A percentile compares a stretch with the other conserved stretches of the same genome.
phyloP scores from a whole-genome alignment of 2,329 filamentous ascomycete genomes.

The Aaosphaeria arxii region DNA sequence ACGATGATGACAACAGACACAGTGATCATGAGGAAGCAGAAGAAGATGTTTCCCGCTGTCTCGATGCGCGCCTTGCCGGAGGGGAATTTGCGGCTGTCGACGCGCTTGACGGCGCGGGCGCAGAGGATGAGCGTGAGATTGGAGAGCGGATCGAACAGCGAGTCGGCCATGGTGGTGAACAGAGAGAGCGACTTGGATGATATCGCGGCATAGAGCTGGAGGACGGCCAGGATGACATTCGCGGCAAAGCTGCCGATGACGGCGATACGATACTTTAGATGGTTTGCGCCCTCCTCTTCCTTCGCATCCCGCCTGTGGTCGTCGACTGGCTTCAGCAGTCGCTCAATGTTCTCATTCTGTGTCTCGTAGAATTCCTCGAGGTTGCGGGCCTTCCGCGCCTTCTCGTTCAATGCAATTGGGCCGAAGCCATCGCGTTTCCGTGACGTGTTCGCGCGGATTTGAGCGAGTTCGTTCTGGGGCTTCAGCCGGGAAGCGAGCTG shows the following conservation, averaged over 20 bases:
- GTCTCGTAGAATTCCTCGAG: conserved; percentile 80
- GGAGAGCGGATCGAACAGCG: conserved; percentile 87
- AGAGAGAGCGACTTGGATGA: conserved; percentile 88
- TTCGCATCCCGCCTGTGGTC: conserved; percentile 81
- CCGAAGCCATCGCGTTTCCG: conserved; percentile 64
- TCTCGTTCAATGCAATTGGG: conserved; percentile 43
- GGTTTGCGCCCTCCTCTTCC: conserved; percentile 76
- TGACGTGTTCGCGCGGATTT: conserved; percentile 77
- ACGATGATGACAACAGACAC: conserved; percentile 92
- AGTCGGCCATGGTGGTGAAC: conserved; percentile 96
- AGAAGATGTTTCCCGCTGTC: conserved; percentile 92
- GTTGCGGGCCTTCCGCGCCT: conserved; percentile 49
- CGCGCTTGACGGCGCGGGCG: conserved; percentile 81
- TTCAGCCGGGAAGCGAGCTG: conserved; percentile 76
- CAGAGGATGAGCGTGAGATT: conserved; percentile 85
- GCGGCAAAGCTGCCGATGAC: conserved; percentile 69
- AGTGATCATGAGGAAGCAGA: conserved; percentile 92
- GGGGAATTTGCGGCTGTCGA: conserved; percentile 83
- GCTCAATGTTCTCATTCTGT: conserved; percentile 92
- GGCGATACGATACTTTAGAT: conserved; percentile 70
- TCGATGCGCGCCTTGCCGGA: conserved; percentile 92
- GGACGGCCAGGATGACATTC: conserved; percentile 72
- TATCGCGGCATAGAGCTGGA: conserved; percentile 87
- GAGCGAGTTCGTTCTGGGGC: conserved; percentile 69
- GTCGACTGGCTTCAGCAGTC: conserved; percentile 87